Percentiles rank a stretch among this genome's conserved stretches.
phyloP scores from a whole-genome alignment of 2,329 filamentous ascomycete genomes.

The Cercospora citrullina region DNA sequence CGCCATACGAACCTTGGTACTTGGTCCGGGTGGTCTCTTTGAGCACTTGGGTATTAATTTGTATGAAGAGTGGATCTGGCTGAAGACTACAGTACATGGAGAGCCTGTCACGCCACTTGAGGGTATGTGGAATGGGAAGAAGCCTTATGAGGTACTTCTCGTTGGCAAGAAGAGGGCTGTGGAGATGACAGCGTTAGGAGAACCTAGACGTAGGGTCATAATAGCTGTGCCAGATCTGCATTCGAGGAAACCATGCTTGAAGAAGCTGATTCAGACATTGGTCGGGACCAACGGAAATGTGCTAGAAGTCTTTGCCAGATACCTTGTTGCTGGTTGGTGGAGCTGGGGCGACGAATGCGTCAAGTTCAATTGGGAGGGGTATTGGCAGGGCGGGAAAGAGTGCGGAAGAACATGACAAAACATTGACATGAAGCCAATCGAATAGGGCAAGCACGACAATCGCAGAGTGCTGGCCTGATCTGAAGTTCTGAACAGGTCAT shows the following conservation, averaged over 20 bases:
- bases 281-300: constrained; percentile 56
- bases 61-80: constrained; percentile 73
- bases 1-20: constrained; percentile 54
- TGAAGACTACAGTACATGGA: constrained; percentile 68
- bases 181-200: neutral
- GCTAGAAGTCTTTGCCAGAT: constrained; percentile 76
- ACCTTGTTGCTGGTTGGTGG: constrained; percentile 74
- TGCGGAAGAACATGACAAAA: neutral
- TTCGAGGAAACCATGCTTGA: constrained; percentile 74
- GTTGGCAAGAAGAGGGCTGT: constrained; percentile 49
- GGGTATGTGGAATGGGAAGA: constrained; percentile 59
- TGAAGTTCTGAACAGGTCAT: neutral
- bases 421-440: neutral
- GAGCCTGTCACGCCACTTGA: constrained; percentile 64
- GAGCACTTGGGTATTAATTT: constrained; percentile 65
- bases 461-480: neutral
- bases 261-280: constrained; percentile 58
- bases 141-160: constrained; percentile 74
- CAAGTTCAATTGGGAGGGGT: constrained; percentile 63
- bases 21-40: constrained; percentile 62
- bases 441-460: neutral
- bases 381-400: constrained; percentile 43
- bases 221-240: constrained; percentile 73
- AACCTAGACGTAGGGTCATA: constrained; percentile 58
- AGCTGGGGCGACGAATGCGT: constrained; percentile 74